phyloP scores from a whole-genome alignment of 805 yeast genomes.

The Zygosaccharomyces bisporus region DNA sequence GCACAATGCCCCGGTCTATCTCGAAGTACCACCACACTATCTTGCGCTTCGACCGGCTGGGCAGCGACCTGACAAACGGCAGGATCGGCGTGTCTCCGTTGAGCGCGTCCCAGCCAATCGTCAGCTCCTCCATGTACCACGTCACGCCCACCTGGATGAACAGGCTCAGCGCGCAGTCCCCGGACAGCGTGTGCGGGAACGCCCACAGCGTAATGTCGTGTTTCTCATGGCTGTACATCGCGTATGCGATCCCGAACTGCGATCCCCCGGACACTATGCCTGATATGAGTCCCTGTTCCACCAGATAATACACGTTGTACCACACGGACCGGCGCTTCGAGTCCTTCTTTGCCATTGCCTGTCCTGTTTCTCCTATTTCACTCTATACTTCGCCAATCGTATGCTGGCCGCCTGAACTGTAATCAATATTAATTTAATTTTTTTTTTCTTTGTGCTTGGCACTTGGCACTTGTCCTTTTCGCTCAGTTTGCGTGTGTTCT shows the following conservation, averaged over 20 bases:
- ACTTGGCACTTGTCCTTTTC: too few species aligned
- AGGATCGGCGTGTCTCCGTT: conserved; percentile 13
- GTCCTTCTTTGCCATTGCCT: neutral
- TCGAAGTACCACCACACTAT: conserved; percentile 18
- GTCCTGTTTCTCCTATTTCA: neutral
- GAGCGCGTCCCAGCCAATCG: conserved; percentile 24
- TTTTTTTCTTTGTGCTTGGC: too few species aligned
- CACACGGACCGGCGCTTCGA: conserved; percentile 8
- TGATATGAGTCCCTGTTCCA: conserved; percentile 21
- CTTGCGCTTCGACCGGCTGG: conserved; percentile 5
- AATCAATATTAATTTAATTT: too few species aligned
- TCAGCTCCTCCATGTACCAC: conserved; percentile 24
- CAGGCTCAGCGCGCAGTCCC: conserved; percentile 26
- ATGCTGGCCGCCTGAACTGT: too few species aligned
- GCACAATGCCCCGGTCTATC: conserved; percentile 14
- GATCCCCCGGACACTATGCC: conserved; percentile 28
- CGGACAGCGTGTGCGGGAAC: conserved; percentile 30
- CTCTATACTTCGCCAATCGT: neutral
- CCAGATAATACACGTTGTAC: conserved; percentile 9
- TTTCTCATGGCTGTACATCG: conserved; percentile 21
- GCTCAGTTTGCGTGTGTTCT: too few species aligned
- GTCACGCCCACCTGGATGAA: conserved; percentile 26
- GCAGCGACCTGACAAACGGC: conserved; percentile 10
- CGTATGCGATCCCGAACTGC: conserved; percentile 29
- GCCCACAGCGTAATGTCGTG: conserved; percentile 23